Evolutionary conservation across 768 basidiomycete genomes (phyloP).

Genomic region (Agaricus blazei): DNA sequence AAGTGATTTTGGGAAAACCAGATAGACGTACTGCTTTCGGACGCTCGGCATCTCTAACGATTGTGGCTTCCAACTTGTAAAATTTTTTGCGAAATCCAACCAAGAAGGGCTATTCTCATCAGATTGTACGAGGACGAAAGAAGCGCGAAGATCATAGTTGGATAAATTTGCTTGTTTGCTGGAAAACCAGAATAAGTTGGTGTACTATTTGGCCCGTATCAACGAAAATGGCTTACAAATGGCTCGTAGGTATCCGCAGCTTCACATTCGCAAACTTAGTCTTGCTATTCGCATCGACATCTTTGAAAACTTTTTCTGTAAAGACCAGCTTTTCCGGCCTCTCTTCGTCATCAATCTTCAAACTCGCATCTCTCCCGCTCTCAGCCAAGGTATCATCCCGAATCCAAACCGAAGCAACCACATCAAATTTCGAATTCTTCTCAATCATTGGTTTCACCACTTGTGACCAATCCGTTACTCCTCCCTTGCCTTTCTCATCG

Average conservation of each 20-base stretch:
- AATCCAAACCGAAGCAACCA: constrained; percentile 16
- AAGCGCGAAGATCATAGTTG: constrained; percentile 30
- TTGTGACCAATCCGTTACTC: background rate
- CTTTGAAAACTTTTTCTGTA: constrained; percentile 24
- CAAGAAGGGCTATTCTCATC: constrained; percentile 22
- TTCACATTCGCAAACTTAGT: constrained; percentile 18
- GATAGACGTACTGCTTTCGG: constrained; percentile 21
- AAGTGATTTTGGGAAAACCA: constrained; percentile 16
- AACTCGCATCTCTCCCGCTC: background rate
- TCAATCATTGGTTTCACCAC: constrained; percentile 16
- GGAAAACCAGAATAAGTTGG: background rate
- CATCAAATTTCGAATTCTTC: constrained; percentile 13
- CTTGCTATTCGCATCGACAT: constrained; percentile 22
- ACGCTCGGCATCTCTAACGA: constrained; percentile 12
- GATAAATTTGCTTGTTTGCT: constrained; percentile 21
- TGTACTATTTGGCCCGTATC: background rate
- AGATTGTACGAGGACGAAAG: constrained; percentile 26
- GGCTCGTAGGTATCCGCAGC: constrained; percentile 22
- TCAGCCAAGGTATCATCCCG: constrained; percentile 7
- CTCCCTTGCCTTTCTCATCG: background rate
- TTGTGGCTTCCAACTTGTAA: constrained; percentile 25
- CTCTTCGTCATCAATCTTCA: background rate
- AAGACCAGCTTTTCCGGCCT: constrained; percentile 16
- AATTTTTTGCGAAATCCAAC: constrained; percentile 22
- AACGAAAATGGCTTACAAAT: constrained; percentile 22